Conservation (phyloP, 306 rosid genomes). For the Arachis stenosperma region DNA sequence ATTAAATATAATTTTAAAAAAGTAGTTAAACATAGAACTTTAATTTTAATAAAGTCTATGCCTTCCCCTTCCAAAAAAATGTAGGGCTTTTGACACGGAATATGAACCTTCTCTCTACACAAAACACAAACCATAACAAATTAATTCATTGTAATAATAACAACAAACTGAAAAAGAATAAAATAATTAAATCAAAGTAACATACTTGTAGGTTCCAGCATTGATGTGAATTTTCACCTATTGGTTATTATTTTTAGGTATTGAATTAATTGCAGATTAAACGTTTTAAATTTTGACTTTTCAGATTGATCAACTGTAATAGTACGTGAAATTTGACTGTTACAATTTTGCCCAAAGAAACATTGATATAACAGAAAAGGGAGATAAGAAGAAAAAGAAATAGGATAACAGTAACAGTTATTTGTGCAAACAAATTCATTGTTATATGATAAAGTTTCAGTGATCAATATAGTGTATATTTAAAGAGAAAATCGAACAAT, state of each 20-base stretch:
- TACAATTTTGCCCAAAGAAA: constrained; percentile 5
- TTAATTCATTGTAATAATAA: no score
- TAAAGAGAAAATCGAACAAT: no score
- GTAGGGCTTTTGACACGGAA: constrained; percentile 37
- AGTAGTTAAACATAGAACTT: no score
- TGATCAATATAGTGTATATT: no score
- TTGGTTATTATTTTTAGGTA: constrained; percentile 1
- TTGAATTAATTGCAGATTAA: constrained; percentile 55
- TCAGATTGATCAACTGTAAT: constrained; percentile 37
- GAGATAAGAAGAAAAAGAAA: neutral
- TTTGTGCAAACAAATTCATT: constrained; percentile 3
- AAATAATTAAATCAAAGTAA: neutral
- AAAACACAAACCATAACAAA: neutral
- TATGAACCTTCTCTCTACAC: constrained; percentile 47
- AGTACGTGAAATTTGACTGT: neutral
- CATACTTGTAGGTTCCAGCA: constrained; percentile 41
- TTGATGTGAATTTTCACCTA: constrained; percentile 49
- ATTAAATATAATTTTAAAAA: no score
- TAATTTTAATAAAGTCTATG: constrained; percentile 19
- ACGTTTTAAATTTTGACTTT: constrained; percentile 35
- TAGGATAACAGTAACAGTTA: neutral
- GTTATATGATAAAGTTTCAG: no score
- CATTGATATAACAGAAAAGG: neutral
- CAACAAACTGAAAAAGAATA: no score
- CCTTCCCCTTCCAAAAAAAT: constrained; percentile 46